Percentiles rank a stretch among this genome's conserved stretches.
Conservation (phyloP, 2,329 filamentous ascomycete species). For the Calonectria pseudoturangicola region DNA sequence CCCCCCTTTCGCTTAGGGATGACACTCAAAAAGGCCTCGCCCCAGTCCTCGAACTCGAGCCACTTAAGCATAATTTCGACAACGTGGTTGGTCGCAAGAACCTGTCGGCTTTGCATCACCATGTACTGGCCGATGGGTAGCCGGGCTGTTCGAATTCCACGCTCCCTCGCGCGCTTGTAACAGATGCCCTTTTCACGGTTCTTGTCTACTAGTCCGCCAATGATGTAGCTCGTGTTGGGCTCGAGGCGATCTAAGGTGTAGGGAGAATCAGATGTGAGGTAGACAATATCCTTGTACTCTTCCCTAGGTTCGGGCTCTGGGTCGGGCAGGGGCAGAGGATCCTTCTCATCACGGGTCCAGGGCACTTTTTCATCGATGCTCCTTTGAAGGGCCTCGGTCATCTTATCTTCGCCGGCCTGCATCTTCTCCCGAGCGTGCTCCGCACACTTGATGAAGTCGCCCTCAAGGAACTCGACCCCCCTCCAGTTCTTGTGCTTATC, state of each 20-base stretch:
- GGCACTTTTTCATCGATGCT: constrained; percentile 55
- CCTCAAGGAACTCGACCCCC: constrained; percentile 82
- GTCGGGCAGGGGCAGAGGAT: constrained; percentile 59
- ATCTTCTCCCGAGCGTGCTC: constrained; percentile 81
- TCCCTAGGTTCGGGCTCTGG: constrained; percentile 58
- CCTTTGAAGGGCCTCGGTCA: constrained; percentile 75
- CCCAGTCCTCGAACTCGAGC: constrained; percentile 95
- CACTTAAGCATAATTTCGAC: constrained; percentile 97
- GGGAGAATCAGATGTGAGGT: constrained; percentile 93
- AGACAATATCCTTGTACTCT: constrained; percentile 77
- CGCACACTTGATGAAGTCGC: constrained; percentile 83
- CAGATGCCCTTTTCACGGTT: constrained; percentile 97
- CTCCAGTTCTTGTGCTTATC: constrained; percentile 87
- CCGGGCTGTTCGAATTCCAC: constrained; percentile 89
- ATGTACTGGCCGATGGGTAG: constrained; percentile 97
- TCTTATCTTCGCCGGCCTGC: constrained; percentile 71
- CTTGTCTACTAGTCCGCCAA: constrained; percentile 95
- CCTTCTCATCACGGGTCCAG: constrained; percentile 57
- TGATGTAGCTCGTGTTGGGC: constrained; percentile 92
- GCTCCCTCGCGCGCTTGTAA: constrained; percentile 85
- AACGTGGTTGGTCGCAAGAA: constrained; percentile 96
- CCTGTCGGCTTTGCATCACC: constrained; percentile 89
- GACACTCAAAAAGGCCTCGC: constrained; percentile 88
- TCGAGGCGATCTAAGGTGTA: constrained; percentile 88
- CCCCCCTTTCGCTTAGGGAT: constrained; percentile 95